Evolutionary conservation across 495 filamentous ascomycete species (phyloP).

Genomic region (Hypoxylon lenormandii): DNA sequence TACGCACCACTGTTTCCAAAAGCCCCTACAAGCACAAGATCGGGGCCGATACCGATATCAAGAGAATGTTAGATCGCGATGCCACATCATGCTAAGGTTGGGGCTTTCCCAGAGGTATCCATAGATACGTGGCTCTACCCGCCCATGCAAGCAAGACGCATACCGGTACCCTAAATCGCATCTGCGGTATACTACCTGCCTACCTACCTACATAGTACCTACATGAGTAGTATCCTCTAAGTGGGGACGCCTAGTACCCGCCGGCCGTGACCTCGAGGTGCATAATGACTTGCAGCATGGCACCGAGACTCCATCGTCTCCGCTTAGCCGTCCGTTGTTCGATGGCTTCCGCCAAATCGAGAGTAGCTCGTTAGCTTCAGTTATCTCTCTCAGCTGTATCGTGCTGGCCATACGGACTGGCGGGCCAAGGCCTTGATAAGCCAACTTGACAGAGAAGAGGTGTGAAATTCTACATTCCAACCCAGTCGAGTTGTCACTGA

Average conservation of each 20-base stretch:
- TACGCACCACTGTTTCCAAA: not conserved
- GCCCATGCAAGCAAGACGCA: slow-evolving; percentile 26
- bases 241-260: slow-evolving; percentile 21
- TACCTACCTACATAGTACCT: not conserved
- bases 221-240: slow-evolving; percentile 14
- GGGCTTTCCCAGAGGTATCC: not conserved
- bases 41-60: no score
- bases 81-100: slow-evolving; percentile 1
- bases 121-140: slow-evolving; percentile 17
- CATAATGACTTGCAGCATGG: slow-evolving; percentile 41
- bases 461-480: not conserved
- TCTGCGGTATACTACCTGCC: slow-evolving; percentile 30
- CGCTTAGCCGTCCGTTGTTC: slow-evolving; percentile 3
- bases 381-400: slow-evolving; percentile 6
- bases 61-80: slow-evolving; percentile 3
- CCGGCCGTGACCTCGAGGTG: slow-evolving; percentile 12
- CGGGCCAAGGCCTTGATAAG: slow-evolving; percentile 2
- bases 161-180: slow-evolving; percentile 11
- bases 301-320: slow-evolving; percentile 9
- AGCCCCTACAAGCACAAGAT: no score
- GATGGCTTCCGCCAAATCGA: slow-evolving; percentile 9
- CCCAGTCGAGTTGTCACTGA: not conserved
- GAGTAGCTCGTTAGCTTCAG: slow-evolving; percentile 9
- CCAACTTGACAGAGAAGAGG: slow-evolving; percentile 4
- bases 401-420: not conserved